Percentiles rank a stretch among this genome's conserved stretches.
These are phyloP conservation scores for Dictyostelium capitatum DNA, from an alignment of 78 protist genomes.

Conservation along the genomic window DNA sequence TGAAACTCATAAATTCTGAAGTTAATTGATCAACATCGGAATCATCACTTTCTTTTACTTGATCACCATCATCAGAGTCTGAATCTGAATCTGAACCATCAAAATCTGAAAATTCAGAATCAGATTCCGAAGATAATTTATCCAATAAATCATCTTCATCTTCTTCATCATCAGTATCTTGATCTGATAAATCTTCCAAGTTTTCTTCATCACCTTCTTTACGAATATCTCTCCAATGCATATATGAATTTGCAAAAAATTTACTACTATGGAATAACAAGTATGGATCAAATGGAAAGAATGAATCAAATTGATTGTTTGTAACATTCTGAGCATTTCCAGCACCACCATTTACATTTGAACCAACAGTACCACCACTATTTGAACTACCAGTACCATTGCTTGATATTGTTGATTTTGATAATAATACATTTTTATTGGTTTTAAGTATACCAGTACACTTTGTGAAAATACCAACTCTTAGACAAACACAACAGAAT, in stretches of 20 bases:
- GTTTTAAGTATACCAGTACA: conserved; percentile 49
- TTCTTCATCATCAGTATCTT: conserved; percentile 30
- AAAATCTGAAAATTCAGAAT: conserved; percentile 60
- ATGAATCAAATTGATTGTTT: conserved; percentile 57
- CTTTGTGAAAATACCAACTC: conserved; percentile 66
- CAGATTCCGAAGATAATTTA: conserved; percentile 41
- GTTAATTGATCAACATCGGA: conserved; percentile 61
- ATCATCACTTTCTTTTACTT: not conserved
- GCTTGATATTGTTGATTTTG: conserved; percentile 26
- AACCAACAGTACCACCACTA: too few relatives aligned
- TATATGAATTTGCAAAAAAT: conserved; percentile 11
- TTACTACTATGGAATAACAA: conserved; percentile 5
- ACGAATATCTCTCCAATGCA: conserved; percentile 57
- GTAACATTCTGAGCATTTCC: not conserved
- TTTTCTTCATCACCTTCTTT: conserved; percentile 68
- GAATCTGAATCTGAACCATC: conserved; percentile 11
- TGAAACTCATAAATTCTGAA: conserved; percentile 40
- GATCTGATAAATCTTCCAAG: conserved; percentile 48
- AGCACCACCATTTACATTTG: not conserved
- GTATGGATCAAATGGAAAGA: conserved; percentile 83
- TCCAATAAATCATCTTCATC: conserved; percentile 28
- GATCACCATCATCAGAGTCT: conserved; percentile 33
- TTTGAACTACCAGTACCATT: not conserved
- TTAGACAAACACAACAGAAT: conserved; percentile 68
- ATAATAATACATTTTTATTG: conserved; percentile 24